Evolutionary conservation across 495 filamentous ascomycete genomes (phyloP).

Genomic region (Clohesyomyces aquaticus): DNA sequence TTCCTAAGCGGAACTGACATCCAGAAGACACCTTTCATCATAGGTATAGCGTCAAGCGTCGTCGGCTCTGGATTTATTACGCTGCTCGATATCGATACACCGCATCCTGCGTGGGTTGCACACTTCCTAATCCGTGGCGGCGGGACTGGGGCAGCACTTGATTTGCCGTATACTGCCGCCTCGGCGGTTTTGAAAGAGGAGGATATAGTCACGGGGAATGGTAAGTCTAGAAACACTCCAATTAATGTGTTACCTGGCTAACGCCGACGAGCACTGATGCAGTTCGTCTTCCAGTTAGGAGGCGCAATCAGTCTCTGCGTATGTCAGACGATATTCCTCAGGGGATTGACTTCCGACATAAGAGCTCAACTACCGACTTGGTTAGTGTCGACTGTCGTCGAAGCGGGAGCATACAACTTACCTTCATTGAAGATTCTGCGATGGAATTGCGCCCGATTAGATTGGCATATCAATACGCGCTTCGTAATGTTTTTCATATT

Average conservation of each 20-base stretch:
- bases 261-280: not conserved
- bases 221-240: not conserved
- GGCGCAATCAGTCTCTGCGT: slow-evolving; percentile 15
- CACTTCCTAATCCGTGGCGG: slow-evolving; percentile 14
- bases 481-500: slow-evolving; percentile 4
- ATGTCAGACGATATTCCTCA: slow-evolving; percentile 14
- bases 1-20: not conserved
- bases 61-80: slow-evolving; percentile 22
- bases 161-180: slow-evolving; percentile 25
- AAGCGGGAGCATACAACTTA: slow-evolving; percentile 15
- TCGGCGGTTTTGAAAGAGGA: slow-evolving; percentile 13
- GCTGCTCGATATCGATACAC: not conserved
- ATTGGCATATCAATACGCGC: slow-evolving; percentile 7
- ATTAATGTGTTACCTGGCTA: not conserved
- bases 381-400: not conserved
- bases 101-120: not conserved
- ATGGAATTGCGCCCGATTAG: slow-evolving; percentile 4
- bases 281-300: slow-evolving; percentile 25
- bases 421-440: not conserved
- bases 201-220: slow-evolving; percentile 14
- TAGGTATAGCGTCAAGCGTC: slow-evolving; percentile 57
- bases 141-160: slow-evolving; percentile 15
- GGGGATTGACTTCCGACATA: not conserved
- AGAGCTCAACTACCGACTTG: not conserved
- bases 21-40: slow-evolving; percentile 14